phyloP scores from a whole-genome alignment of 1,139 yeast species.

The Protomyces macrosporus region DNA sequence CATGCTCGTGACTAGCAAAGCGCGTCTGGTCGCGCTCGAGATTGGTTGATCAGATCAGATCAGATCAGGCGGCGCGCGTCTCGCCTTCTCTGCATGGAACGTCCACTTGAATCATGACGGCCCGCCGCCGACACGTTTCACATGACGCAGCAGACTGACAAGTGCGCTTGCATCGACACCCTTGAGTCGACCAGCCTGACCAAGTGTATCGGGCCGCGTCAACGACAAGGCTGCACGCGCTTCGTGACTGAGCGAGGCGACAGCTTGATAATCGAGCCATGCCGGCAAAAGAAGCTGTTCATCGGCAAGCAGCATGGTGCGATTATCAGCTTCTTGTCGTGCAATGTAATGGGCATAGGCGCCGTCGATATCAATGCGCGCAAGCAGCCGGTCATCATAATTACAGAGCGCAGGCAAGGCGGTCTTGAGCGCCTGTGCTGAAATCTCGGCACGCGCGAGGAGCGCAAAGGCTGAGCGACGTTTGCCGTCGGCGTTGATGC shows the following conservation, averaged over 20 bases:
- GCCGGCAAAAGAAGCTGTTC: slow-evolving; percentile 55
- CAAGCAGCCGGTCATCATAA: slow-evolving; percentile 35
- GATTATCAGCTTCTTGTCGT: slow-evolving; percentile 64
- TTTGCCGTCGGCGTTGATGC: slow-evolving; percentile 38
- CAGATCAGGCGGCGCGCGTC: slow-evolving; percentile 14
- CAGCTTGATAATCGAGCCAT: slow-evolving; percentile 54
- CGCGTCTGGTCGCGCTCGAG: slow-evolving; percentile 16
- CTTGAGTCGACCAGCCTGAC: slow-evolving; percentile 90
- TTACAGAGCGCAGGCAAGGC: slow-evolving; percentile 7
- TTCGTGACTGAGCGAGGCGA: slow-evolving; percentile 61
- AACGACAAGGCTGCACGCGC: slow-evolving; percentile 64
- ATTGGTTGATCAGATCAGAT: not conserved
- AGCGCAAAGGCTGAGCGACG: slow-evolving; percentile 52
- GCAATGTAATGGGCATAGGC: slow-evolving; percentile 74
- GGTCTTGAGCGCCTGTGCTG: slow-evolving; percentile 34
- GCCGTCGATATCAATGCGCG: slow-evolving; percentile 70
- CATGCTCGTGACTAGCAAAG: not conserved
- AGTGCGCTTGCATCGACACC: slow-evolving; percentile 75
- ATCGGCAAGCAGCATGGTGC: slow-evolving; percentile 82
- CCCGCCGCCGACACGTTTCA: slow-evolving; percentile 7
- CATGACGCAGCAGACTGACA: slow-evolving; percentile 30
- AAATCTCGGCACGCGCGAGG: slow-evolving; percentile 46
- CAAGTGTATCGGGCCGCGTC: slow-evolving; percentile 81
- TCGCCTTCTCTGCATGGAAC: too few species aligned
- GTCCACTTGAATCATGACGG: not conserved